Percentiles rank a stretch among this genome's conserved stretches.
Conservation (phyloP, 352 stramenopile genomes). For the Globisporangium nunn region DNA sequence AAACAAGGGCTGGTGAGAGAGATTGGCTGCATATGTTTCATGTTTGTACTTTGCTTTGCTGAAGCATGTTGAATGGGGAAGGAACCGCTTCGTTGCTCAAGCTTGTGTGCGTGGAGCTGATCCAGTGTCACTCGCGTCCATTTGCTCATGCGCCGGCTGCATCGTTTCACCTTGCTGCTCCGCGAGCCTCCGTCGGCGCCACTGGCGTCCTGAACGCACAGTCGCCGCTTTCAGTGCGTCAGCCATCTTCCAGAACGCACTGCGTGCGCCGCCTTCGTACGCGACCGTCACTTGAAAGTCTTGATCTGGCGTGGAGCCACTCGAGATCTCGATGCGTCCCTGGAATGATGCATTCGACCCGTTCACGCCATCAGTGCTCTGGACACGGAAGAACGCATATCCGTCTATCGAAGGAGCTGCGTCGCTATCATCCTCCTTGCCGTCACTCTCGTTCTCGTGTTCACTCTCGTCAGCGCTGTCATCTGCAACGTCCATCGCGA, state of each 20-base stretch:
- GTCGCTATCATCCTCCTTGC: conserved; percentile 2
- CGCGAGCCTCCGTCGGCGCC: conserved; percentile 49
- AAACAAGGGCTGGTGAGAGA: not conserved
- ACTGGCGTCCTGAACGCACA: conserved; percentile 52
- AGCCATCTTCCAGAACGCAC: conserved; percentile 53
- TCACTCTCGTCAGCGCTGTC: conserved; percentile 4
- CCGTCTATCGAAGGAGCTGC: not conserved
- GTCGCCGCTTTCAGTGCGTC: conserved; percentile 57
- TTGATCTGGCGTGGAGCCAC: conserved; percentile 3
- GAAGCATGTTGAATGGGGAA: not conserved
- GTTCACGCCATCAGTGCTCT: not conserved
- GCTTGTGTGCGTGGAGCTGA: not conserved
- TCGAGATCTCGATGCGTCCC: conserved; percentile 28
- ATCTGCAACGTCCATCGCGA: not conserved
- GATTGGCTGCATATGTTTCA: not conserved
- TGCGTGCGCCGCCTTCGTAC: conserved; percentile 48
- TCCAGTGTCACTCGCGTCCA: not conserved
- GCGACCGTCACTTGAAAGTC: conserved; percentile 32
- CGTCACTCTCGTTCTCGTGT: conserved; percentile 2
- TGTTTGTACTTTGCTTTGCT: not conserved
- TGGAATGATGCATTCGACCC: conserved; percentile 6
- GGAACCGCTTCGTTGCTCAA: not conserved
- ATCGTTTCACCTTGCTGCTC: conserved; percentile 11
- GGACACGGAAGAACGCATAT: conserved; percentile 11
- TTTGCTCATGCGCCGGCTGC: not conserved